Base-by-base conservation (phyloP, 257 asterid species). In the Osmanthus fragrans region DNA sequence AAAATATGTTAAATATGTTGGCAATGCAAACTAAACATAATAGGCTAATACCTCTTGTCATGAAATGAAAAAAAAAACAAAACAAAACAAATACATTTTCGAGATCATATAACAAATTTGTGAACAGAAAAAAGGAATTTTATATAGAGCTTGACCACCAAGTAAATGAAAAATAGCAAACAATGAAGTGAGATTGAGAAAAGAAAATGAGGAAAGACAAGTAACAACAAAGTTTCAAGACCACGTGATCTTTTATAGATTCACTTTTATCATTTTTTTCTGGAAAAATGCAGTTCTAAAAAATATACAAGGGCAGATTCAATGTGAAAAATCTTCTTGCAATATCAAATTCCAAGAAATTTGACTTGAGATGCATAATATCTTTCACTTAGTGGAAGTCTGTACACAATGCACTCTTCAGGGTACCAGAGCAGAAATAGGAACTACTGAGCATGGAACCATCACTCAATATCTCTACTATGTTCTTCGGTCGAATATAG, bases 131-230 rank as follows among this genome's bases (percentile, higher is more conserved):
- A 47, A 47, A 12, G 3, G n/a, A 12, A 32, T n/a, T 6, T 30
- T 7, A 32, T 67, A 13, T 67, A 3, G 71, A 29, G 39, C 36
- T 72, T 72, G 66, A 80, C 60, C 71, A 80, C 66, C 56, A 29
- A 56, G 54, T 71, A 78, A 72, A 67, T 67, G 64, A 27, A 73
- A 49, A 45, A 21, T 69, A 33, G 75, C 87, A 75, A 39, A 34
- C 67, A 70, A 78, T 15, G 30, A 5, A 71, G 16, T 23, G 18
- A 58, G 27, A 76, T 3, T 54, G 11, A 70, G 56, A 71, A 72
- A 72, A 65, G 25, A 72, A 79, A 51, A 27, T 4, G 49, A 47
- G 69, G 27, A 64, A 29, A 71, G 63, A 45, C 29, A 36, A 37
- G 19, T 40, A 42, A 64, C 73, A 73, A 68, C 29, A 16, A 76